Percentiles rank a stretch among this genome's conserved stretches.
Evolutionary conservation across 345 rosid genomes (phyloP).

Genomic region (Eucalyptus pauciflora): DNA sequence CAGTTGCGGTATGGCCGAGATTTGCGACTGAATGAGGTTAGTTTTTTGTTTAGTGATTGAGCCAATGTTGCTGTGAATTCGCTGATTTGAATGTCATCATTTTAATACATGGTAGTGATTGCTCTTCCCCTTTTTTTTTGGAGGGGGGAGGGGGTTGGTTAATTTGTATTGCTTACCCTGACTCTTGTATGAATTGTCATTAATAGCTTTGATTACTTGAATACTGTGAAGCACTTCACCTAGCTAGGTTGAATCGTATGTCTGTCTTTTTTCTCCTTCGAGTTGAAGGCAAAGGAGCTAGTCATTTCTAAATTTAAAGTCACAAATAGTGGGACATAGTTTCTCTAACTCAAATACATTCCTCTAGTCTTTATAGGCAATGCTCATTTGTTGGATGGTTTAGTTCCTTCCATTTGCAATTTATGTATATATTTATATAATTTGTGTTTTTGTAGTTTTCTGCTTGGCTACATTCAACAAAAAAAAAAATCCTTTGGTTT

Average conservation of each 20-base stretch:
- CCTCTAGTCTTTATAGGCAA: background rate
- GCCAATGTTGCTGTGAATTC: background rate
- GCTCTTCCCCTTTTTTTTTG: background rate
- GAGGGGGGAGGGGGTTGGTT: background rate
- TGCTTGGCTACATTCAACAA: background rate
- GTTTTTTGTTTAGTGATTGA: background rate
- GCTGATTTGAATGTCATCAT: background rate
- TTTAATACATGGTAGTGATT: background rate
- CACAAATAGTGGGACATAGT: background rate
- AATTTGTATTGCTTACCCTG: background rate
- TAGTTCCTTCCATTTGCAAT: background rate
- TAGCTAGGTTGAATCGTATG: background rate
- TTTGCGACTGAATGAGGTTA: slow-evolving; percentile 91
- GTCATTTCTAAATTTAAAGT: background rate
- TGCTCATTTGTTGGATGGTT: background rate
- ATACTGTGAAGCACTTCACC: background rate
- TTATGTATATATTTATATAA: background rate
- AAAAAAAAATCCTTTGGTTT: background rate
- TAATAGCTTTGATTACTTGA: background rate
- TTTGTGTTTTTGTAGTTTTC: background rate
- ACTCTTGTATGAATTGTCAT: background rate
- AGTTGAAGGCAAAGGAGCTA: background rate
- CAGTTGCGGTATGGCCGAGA: slow-evolving; percentile 89
- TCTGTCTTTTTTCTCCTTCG: background rate
- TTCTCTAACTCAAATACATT: background rate